phyloP scores from a whole-genome alignment of 2,329 filamentous ascomycete species.

The Colletotrichum sojae region DNA sequence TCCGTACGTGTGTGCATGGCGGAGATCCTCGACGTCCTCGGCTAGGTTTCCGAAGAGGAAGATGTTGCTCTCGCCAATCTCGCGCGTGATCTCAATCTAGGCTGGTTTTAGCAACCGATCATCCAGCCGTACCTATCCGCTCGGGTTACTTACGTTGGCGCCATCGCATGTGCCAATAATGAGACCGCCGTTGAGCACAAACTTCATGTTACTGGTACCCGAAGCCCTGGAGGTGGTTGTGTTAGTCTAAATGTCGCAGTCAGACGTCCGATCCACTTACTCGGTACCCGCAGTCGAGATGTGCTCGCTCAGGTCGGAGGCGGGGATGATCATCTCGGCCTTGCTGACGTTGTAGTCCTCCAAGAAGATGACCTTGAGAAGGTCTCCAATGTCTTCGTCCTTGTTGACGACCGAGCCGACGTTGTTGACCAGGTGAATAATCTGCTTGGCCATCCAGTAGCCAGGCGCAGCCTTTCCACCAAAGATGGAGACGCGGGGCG shows the following conservation, averaged over 20 bases:
- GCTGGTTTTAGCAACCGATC: conserved; percentile 32
- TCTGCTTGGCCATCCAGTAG: conserved; percentile 99
- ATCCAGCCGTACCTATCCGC: conserved; percentile 34
- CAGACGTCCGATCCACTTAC: conserved; percentile 56
- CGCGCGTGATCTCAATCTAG: conserved; percentile 94
- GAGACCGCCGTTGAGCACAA: conserved; percentile 95
- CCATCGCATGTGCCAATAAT: conserved; percentile 99
- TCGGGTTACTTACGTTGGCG: conserved; percentile 81
- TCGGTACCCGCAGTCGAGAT: conserved; percentile 98
- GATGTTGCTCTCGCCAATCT: conserved; percentile 96
- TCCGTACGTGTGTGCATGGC: conserved; percentile 89
- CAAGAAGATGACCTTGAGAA: conserved; percentile 96
- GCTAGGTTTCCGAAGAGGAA: conserved; percentile 98
- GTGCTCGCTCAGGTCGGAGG: conserved; percentile 97
- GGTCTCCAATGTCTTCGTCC: conserved; percentile 90
- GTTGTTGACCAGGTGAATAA: conserved; percentile 96
- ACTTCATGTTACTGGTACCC: conserved; percentile 99
- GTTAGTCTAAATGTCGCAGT: conserved; percentile 30
- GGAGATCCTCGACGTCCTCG: conserved; percentile 96
- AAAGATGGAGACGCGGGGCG: conserved; percentile 93
- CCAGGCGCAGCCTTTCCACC: conserved; percentile 97
- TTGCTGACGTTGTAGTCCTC: conserved; percentile 99
- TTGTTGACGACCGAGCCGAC: conserved; percentile 93
- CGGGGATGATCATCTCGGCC: conserved; percentile 95
- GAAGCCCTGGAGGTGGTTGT: conserved; percentile 63